Base-by-base conservation (phyloP, 495 filamentous ascomycete species). In the Sordaria brevicollis region DNA sequence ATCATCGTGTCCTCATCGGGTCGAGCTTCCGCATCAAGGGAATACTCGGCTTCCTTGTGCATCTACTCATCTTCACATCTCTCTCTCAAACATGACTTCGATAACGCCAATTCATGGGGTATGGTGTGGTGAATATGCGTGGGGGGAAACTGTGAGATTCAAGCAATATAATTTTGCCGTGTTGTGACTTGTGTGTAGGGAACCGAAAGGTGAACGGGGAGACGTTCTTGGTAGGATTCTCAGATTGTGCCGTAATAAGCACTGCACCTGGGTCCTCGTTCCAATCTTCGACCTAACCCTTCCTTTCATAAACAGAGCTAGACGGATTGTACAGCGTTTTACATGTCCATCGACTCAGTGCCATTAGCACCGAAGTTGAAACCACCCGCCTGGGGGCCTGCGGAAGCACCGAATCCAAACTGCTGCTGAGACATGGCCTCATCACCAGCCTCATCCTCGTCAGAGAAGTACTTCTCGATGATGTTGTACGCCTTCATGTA, bases 401-500 rank as follows among this genome's bases (percentile, higher is more conserved):
- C 77, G 72, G 86, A 87, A 73, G 92, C 87, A 66, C 93, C 92
- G 69, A 98, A 96, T 43, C 93, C 89, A 80, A 97, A 98, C 35
- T 90, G 89, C 5, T 83, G 81, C 37, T 83, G 78, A 71, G 83
- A 81, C 74, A 84, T 85, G 43, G 80, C 78, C 66, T 93, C 92
- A 73, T 88, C 91, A 68, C 85, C 92, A 71, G 88, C 90, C 76
- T 96, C 96, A 13, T 97, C 95, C 74, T 99, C 95, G 78, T 99
- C 96, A 1, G 93, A 97, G 87, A 99, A 99, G 86, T 99, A 98
- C 85, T 97, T 97, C 87, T 98, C 96, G 76, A 99, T 99, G 82
- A 99, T 98, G 85, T 95, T 97, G 86, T 97, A 99, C 0, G 96
- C 96, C 89, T 99, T 99, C 95, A 99, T 97, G 86, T 99, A 99